Evolutionary conservation across 805 yeast species (phyloP).

Genomic region (Wickerhamomyces queroliae): DNA sequence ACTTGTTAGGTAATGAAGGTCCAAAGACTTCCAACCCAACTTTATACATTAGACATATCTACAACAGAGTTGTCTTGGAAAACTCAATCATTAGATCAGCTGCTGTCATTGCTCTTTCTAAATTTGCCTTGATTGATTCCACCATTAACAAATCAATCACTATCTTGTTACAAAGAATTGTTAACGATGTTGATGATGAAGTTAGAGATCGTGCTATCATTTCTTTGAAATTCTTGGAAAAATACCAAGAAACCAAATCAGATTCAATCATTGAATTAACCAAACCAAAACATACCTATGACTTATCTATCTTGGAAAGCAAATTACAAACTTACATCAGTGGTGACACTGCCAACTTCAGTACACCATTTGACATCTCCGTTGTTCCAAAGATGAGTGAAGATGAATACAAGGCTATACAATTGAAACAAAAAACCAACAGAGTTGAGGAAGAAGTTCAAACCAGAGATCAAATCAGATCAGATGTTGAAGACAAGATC

Average conservation of each 20-base stretch:
- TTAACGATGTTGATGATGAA: conserved; percentile 89
- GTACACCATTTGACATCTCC: conserved; percentile 64
- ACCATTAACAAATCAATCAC: conserved; percentile 62
- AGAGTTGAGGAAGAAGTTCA: conserved; percentile 23
- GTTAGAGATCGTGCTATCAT: conserved; percentile 96
- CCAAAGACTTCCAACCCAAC: conserved; percentile 84
- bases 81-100: conserved; percentile 94
- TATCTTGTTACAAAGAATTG: conserved; percentile 74
- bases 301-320: conserved; percentile 72
- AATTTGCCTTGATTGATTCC: conserved; percentile 76
- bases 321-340: conserved; percentile 68
- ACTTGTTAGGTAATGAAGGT: conserved; percentile 90
- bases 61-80: conserved; percentile 93
- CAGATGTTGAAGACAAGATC: conserved; percentile 5
- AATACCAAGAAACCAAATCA: conserved; percentile 24
- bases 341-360: conserved; percentile 30
- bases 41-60: conserved; percentile 88
- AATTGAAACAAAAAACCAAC: conserved; percentile 47
- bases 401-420: conserved; percentile 64
- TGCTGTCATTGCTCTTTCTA: conserved; percentile 88
- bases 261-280: conserved; percentile 44
- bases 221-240: conserved; percentile 60
- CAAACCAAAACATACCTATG: conserved; percentile 62
- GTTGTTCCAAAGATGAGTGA: conserved; percentile 59
- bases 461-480: conserved; percentile 1